Evolutionary conservation across 768 basidiomycete genomes (phyloP).

Genomic region (Suillus spraguei): DNA sequence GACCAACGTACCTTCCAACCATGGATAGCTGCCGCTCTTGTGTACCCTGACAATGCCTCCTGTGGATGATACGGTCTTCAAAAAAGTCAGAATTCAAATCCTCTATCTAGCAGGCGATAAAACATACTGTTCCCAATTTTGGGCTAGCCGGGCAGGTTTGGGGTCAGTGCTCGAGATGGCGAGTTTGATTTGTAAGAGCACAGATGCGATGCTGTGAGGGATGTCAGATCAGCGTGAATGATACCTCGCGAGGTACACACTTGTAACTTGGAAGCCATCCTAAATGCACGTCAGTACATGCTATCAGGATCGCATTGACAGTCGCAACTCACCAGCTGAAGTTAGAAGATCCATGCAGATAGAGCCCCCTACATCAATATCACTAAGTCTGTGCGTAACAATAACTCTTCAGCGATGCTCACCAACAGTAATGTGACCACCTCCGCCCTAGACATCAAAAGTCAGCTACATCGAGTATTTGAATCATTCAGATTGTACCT

Average conservation of each 20-base stretch:
- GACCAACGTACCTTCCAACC: conserved; percentile 53
- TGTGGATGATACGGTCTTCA: conserved; percentile 45
- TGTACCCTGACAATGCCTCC: conserved; percentile 66
- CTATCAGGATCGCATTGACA: background rate
- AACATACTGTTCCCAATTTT: conserved; percentile 50
- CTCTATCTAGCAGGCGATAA: conserved; percentile 2
- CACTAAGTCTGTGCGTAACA: background rate
- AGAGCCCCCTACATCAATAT: conserved; percentile 51
- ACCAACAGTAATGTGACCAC: conserved; percentile 70
- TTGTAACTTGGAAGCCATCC: conserved; percentile 74
- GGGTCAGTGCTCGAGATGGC: background rate
- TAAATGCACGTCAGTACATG: conserved; percentile 19
- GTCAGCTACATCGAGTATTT: background rate
- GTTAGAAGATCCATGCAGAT: conserved; percentile 78
- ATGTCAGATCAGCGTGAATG: conserved; percentile 9
- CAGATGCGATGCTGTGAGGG: conserved; percentile 37
- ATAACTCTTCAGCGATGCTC: conserved; percentile 12
- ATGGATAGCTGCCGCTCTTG: conserved; percentile 65
- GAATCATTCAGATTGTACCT: conserved; percentile 25
- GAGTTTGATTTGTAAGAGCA: conserved; percentile 56
- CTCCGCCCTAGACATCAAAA: conserved; percentile 48
- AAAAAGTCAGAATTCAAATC: conserved; percentile 2
- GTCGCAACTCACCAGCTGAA: conserved; percentile 48
- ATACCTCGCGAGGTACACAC: conserved; percentile 29
- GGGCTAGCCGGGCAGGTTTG: conserved; percentile 39